Evolutionary conservation across 768 basidiomycete genomes (phyloP), one percentile per base, ranked within the genome.

Genomic region (Lactifluus pinguis): DNA sequence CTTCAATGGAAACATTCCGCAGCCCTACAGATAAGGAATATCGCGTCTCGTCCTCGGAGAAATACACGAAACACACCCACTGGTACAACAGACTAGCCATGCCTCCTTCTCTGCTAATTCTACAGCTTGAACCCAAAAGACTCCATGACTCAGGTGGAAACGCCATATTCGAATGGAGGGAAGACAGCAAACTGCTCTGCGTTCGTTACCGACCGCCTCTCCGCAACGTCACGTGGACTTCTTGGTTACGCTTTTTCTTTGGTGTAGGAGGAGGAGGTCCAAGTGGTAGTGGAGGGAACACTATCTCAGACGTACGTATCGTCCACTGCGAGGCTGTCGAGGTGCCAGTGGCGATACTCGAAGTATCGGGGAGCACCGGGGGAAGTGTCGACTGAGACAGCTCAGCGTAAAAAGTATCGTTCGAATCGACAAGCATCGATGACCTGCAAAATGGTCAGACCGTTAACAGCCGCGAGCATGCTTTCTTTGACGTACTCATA

Each of bases 401-500:
- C 19, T 63, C 60, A 10, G 69, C 71, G 3, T 60, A n/a, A 6
- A 72, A 59, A 3, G 67, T 55, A 2, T 64, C 68, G 36, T 69
- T 66, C 15, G 41, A 48, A 15, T 64, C 63, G 14, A 72, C 61
- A 38, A 68, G 70, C 19, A 66, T 54, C 34, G 67, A 70, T 11
- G 69, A 72, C 36, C 70, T 71, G 59, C 39, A 55, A 17, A 17
- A 15, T 8, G 5, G 9, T 36, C 39, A 19, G 55, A 30, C n/a
- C n/a, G 25, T 56, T 13, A 34, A 14, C 15, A 11, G 10, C 10
- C 32, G 48, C 44, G 13, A 14, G 3, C 34, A 10, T 32, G 56
- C 21, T 32, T 32, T 11, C 39, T 30, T 25, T 25, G 25, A 14
- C 83, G 70, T 57, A 85, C 83, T 76, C 75, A 55, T 81, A 82